Evolutionary conservation across 805 yeast species (phyloP).

Genomic region (Barnettozyma wickerhamii): DNA sequence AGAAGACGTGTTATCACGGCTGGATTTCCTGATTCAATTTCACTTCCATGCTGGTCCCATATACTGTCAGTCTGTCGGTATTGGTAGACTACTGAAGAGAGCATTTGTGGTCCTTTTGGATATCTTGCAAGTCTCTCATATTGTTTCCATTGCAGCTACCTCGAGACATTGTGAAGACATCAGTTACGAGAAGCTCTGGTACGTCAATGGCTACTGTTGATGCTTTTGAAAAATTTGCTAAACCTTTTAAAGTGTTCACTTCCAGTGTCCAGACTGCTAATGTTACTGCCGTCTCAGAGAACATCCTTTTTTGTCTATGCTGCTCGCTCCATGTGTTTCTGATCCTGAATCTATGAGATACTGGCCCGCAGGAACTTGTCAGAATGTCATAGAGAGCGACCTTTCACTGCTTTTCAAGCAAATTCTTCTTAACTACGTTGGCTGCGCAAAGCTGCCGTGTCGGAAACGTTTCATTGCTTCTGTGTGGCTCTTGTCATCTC

Average conservation of each 20-base stretch:
- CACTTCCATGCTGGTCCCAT: constrained; percentile 20
- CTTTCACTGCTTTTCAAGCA: no score
- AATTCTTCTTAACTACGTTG: no score
- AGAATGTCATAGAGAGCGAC: no score
- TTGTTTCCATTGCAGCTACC: constrained; percentile 45
- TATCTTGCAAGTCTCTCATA: constrained; percentile 52
- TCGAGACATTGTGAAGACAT: constrained; percentile 54
- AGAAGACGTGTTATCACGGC: no score
- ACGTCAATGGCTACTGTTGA: constrained; percentile 35
- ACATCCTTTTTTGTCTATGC: no score
- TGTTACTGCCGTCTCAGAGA: constrained; percentile 32
- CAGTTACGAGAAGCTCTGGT: constrained; percentile 45
- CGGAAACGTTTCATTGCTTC: no score
- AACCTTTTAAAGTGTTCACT: constrained; percentile 27
- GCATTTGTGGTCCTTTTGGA: constrained; percentile 59
- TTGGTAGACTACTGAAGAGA: constrained; percentile 12
- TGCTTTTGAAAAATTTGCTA: constrained; percentile 46
- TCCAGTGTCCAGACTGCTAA: constrained; percentile 24
- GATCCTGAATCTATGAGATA: no score
- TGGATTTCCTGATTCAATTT: constrained; percentile 50
- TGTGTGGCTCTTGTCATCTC: no score
- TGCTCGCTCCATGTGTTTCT: no score
- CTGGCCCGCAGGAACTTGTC: no score
- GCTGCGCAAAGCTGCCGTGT: no score
- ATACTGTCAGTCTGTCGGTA: constrained; percentile 19